Base-by-base conservation (phyloP, 2,329 filamentous ascomycete species). In the Penicillium expansum region DNA sequence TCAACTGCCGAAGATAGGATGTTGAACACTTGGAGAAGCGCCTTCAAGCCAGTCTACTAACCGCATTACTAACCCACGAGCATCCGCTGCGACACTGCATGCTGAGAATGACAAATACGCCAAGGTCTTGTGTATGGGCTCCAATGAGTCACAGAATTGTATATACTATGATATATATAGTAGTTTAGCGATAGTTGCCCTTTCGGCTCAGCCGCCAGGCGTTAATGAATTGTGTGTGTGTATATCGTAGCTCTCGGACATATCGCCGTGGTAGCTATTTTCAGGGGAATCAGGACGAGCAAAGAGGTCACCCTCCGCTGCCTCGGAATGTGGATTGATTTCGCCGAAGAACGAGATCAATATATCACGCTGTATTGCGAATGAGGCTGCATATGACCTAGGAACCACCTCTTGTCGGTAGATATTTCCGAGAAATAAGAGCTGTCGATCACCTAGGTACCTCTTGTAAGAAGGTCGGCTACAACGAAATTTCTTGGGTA, bases 1-100 rank as follows among this genome's bases (percentile, higher is more conserved):
- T 72, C 65, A 71, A 66, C 66, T 70, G 65, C 66, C 57, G 66
- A 71, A 48, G 53, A 70, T 71, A 70, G 68, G 67, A 72, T 67
- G 60, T 68, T 70, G 62, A 71, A 71, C 61, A 71, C 67, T 71
- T 72, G 59, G 51, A 69, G 67, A 71, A 72, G 63, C 60, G 61
- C 62, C 67, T 72, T 71, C 61, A 71, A 71, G 68, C 62, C 14
- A 35, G 32, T 14, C 32, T 33, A 16, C 32, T 29, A 29, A 29
- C 27, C 27, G 27, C 4, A 29, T 29, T 29, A 29, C 27, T 29
- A 29, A 29, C 8, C 27, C 27, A 29, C 27, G 27, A 29, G 27
- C 27, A 29, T 29, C 27, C 27, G 27, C 27, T 29, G 27, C 27
- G 27, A 29, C 27, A 8, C 27, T 29, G 27, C 27, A 29, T 29